A percentile compares a stretch with the other conserved stretches of the same genome.
Evolutionary conservation across 345 rosid species (phyloP).

Genomic region (Moringa oleifera): DNA sequence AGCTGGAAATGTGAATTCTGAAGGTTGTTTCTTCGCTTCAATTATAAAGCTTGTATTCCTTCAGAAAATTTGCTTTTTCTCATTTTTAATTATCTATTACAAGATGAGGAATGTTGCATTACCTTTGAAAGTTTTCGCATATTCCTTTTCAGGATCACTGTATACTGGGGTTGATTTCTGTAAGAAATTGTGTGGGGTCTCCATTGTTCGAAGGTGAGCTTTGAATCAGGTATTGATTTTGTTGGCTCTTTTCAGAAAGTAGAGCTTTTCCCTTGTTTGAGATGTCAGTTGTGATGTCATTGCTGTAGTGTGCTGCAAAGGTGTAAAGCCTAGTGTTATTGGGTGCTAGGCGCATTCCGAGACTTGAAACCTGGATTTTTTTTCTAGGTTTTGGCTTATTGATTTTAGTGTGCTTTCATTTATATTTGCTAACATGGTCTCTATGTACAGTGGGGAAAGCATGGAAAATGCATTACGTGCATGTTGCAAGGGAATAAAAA

Average conservation of each 20-base stretch:
- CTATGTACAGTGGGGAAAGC: conserved; percentile 86
- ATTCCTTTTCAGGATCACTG: conserved; percentile 52
- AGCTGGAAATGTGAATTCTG: not conserved
- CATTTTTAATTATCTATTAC: not conserved
- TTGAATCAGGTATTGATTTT: conserved; percentile 30
- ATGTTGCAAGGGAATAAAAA: conserved; percentile 97
- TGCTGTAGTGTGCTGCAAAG: no score
- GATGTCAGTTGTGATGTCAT: not conserved
- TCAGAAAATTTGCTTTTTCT: not conserved
- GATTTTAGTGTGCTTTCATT: not conserved
- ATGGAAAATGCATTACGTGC: conserved; percentile 99
- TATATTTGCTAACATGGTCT: conserved; percentile 13
- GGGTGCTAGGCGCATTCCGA: conserved; percentile 14
- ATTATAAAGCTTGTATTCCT: no score
- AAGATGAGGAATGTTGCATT: not conserved
- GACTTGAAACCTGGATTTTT: conserved; percentile 7
- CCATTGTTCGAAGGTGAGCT: conserved; percentile 91
- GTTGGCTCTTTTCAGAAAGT: conserved; percentile 13
- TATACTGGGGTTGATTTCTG: conserved; percentile 98
- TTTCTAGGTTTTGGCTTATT: conserved; percentile 4
- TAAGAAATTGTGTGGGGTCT: conserved; percentile 97
- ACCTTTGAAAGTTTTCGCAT: not conserved
- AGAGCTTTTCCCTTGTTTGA: not conserved
- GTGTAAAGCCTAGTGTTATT: not conserved
- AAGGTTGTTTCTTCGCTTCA: no score